Evolutionary conservation across 352 stramenopile species (phyloP), one percentile per base, ranked within the genome.

Genomic region (Achlya hypogyna): DNA sequence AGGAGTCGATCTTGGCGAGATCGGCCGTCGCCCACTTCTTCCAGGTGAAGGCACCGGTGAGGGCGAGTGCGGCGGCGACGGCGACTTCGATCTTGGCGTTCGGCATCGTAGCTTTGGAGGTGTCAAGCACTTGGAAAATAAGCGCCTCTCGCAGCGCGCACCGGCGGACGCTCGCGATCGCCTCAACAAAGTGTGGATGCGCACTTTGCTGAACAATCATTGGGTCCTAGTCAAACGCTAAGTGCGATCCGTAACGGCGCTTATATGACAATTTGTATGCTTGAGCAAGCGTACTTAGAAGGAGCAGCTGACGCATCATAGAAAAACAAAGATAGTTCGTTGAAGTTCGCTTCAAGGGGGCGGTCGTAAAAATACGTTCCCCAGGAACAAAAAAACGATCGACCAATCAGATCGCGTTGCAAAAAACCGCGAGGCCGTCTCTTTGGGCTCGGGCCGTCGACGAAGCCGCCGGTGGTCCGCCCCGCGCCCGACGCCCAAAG

Each of bases 1-100:
- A 94, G 66, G 71, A 65, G 69, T 77, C 77, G 70, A 88, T 90
- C 73, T 80, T 81, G 71, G 84, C 79, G 65, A 94, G 70, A 71
- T 92, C 79, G 51, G 63, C 70, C 67, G 87, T 73, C 72, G 86
- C 88, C 45, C 63, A 87, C 65, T 76, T 75, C 74, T 88, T 82
- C 82, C 84, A 94, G 29, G 79, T n/a, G 35, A 74, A 28, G 69
- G 65, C 83, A 22, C 69, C 68, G 51, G 72, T 65, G 52, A 89
- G 40, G 70, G 82, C 85, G 54, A 94, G 84, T 64, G 56, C 65
- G 34, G 78, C 80, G 78, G 75, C 85, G 72, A 94, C 79, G 34
- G 87, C 54, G 60, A 94, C 88, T 75, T 94, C 85, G 76, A 88
- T 91, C 35, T 91, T 53, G 10, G 83, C 82, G 69, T 79, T 92